These are phyloP conservation scores for Hevea brasiliensis DNA, from an alignment of 345 rosid genomes.

Conservation along the genomic window DNA sequence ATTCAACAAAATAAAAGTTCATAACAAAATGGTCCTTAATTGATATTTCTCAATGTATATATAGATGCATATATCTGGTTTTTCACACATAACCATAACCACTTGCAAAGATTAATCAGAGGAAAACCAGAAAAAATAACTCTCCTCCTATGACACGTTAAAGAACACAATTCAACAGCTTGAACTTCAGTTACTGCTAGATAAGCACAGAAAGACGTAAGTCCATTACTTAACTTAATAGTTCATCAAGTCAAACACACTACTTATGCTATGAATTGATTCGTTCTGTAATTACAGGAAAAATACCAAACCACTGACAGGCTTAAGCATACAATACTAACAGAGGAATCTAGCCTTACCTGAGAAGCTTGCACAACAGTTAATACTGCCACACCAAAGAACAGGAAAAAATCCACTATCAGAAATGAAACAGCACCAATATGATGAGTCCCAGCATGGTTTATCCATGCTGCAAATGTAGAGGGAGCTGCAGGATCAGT, in stretches of 20 bases:
- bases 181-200: neutral
- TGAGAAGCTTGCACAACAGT: slow-evolving; percentile 89
- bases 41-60: neutral
- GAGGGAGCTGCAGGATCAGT: slow-evolving; percentile 79
- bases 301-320: neutral
- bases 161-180: neutral
- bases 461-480: slow-evolving; percentile 69
- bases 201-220: neutral
- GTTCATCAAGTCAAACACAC: neutral
- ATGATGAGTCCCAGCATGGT: slow-evolving; percentile 53
- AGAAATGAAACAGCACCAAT: slow-evolving; percentile 71
- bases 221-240: neutral
- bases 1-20: neutral
- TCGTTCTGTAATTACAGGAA: neutral
- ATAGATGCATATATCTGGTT: neutral
- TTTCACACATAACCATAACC: too few relatives aligned
- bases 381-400: slow-evolving; percentile 77
- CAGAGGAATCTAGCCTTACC: slow-evolving; percentile 32
- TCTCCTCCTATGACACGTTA: too few relatives aligned
- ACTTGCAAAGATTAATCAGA: neutral
- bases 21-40: neutral
- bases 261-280: neutral
- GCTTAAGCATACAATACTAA: neutral
- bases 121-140: neutral
- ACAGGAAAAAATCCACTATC: slow-evolving; percentile 64